Conservation (phyloP, 805 yeast species). For the Nakazawaea ishiwadae region DNA sequence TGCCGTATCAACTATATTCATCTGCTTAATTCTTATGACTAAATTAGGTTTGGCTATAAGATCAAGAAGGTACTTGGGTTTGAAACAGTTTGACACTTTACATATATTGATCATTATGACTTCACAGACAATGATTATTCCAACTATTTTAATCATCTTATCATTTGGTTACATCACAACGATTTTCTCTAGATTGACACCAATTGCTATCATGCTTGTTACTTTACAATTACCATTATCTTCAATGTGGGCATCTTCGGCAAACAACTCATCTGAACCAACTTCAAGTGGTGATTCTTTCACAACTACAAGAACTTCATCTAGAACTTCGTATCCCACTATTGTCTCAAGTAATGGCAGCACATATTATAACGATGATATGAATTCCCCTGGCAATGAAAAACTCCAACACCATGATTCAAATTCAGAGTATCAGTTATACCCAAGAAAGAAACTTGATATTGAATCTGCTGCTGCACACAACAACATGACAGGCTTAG, state of each 20-base stretch:
- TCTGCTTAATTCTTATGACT: constrained; percentile 53
- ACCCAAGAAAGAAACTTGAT: constrained; percentile 1
- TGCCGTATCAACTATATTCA: constrained; percentile 60
- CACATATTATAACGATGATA: constrained; percentile 10
- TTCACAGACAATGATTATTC: constrained; percentile 75
- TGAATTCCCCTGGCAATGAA: not conserved
- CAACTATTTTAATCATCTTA: constrained; percentile 62
- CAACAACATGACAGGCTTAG: constrained; percentile 16
- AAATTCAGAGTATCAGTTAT: not conserved
- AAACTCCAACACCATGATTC: not conserved
- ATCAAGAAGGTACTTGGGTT: constrained; percentile 71
- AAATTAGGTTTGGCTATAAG: constrained; percentile 68
- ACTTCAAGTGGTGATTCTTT: constrained; percentile 28
- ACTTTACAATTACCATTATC: constrained; percentile 77
- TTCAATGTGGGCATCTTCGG: constrained; percentile 82
- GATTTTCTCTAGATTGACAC: constrained; percentile 29
- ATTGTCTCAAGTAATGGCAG: constrained; percentile 13
- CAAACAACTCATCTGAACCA: constrained; percentile 44
- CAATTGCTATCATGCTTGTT: constrained; percentile 56
- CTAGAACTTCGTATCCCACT: constrained; percentile 15
- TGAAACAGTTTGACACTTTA: constrained; percentile 76
- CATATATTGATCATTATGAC: constrained; percentile 81
- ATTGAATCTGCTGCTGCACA: not conserved
- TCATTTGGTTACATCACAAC: constrained; percentile 37
- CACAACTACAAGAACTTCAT: constrained; percentile 16